Evolutionary conservation across 108 stramenopile species (phyloP), one percentile per base, ranked within the genome.

Genomic region (Stephanodiscus triporus): DNA sequence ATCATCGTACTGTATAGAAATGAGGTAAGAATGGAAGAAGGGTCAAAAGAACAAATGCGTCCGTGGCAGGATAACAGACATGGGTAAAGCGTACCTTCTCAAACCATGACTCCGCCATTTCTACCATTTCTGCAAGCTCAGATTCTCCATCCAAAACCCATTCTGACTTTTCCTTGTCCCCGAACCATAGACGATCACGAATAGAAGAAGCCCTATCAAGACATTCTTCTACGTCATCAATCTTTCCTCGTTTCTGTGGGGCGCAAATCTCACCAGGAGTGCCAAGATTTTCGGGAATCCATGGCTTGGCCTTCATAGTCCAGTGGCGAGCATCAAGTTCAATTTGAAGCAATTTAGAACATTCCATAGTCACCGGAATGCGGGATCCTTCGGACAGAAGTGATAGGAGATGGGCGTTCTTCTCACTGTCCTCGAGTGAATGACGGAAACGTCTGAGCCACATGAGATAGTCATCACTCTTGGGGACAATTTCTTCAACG

Each of bases 241-340:
- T 63, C 70, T 93, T 93, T 54, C 87, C 89, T 57, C 78, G 85
- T 68, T 82, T 87, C 49, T 66, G 73, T 16, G 49, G 80, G 42
- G 63, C 42, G 27, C 47, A 30, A 43, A 66, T 72, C 8, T 80
- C 82, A 45, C 57, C 70, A 14, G 70, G 54, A 34, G 45, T 67
- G 36, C 76, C 37, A 23, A 66, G 47, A 36, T 63, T 74, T 37
- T 86, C 72, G 8, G 79, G 79, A 63, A 88, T 82, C 91, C 91
- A 93, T 32, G 84, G 84, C 64, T 65, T 82, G 10, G 86, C 85
- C 60, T 89, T 90, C n/a, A 65, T 42, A 11, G 77, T 72, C 91
- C 91, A 93, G 62, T 85, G 86, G 19, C 80, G 83, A 9, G 88
- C 91, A 70, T 93, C 91, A 32, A 93, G 57, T 78, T 88, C 91